phyloP scores from a whole-genome alignment of 2,329 filamentous ascomycete genomes.

The Stagonosporopsis vannaccii region DNA sequence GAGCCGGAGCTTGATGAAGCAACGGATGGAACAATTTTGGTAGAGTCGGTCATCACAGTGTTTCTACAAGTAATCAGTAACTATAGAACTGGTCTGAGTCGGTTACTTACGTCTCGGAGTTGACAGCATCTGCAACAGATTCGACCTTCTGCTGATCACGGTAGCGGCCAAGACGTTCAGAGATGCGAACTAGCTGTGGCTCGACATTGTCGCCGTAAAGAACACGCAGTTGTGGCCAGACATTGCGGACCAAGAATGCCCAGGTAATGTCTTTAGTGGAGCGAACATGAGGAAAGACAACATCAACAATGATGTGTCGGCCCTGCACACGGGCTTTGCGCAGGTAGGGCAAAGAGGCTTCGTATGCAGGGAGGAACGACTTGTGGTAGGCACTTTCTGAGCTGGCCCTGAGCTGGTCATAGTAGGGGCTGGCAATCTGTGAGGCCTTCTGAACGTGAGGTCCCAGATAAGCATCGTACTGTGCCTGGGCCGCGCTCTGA shows the following conservation, averaged over 20 bases:
- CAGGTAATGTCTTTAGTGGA: conserved; percentile 74
- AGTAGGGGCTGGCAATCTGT: conserved; percentile 72
- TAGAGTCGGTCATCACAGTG: conserved; percentile 21
- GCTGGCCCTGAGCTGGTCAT: conserved; percentile 68
- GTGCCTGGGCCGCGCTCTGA: conserved; percentile 65
- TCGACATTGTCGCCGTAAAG: conserved; percentile 93
- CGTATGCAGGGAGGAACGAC: conserved; percentile 77
- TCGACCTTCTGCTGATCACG: conserved; percentile 69
- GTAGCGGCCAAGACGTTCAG: conserved; percentile 83
- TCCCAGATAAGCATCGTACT: conserved; percentile 75
- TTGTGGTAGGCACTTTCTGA: conserved; percentile 74
- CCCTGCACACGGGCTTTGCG: conserved; percentile 71
- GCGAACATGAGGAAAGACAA: conserved; percentile 74
- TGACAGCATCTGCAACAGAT: conserved; percentile 63
- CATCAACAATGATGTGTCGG: conserved; percentile 71
- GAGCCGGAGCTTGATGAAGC: conserved; percentile 20
- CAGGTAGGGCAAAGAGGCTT: conserved; percentile 76
- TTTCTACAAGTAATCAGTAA: conserved; percentile 20
- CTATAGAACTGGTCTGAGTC: no score
- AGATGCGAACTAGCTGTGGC: conserved; percentile 91
- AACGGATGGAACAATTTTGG: conserved; percentile 28
- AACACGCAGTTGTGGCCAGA: conserved; percentile 82
- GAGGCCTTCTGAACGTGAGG: conserved; percentile 74
- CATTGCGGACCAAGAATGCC: conserved; percentile 74
- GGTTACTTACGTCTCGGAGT: conserved; percentile 44